Conservation (phyloP, 768 basidiomycete genomes). For the Coprinopsis cinerea region DNA sequence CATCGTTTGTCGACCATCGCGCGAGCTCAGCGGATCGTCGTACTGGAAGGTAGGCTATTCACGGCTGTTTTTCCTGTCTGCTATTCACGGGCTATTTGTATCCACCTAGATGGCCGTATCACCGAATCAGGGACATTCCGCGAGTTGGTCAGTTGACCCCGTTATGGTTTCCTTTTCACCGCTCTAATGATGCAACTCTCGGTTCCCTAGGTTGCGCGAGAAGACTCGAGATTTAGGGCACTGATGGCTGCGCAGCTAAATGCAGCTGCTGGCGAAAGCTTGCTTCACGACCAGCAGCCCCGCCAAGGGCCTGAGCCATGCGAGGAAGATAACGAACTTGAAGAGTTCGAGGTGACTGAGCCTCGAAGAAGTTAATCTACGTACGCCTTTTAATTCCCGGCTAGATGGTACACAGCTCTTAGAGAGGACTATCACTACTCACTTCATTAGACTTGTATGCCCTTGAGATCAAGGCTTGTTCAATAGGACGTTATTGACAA, state of each 20-base stretch:
- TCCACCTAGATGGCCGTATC: conserved; percentile 58
- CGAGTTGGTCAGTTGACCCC: conserved; percentile 51
- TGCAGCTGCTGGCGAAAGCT: conserved; percentile 33
- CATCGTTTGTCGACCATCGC: conserved; percentile 89
- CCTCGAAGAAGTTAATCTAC: too few species aligned
- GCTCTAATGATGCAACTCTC: not conserved
- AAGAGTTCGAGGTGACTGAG: conserved; percentile 9
- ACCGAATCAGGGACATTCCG: conserved; percentile 79
- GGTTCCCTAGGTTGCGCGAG: conserved; percentile 46
- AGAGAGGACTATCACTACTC: conserved; percentile 1
- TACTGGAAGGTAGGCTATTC: conserved; percentile 75
- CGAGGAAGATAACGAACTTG: conserved; percentile 13
- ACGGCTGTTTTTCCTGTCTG: not conserved
- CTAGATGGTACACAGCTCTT: not conserved
- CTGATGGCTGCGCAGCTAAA: conserved; percentile 88
- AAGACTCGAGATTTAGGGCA: conserved; percentile 73
- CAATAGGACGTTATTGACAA: not conserved
- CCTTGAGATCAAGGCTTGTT: not conserved
- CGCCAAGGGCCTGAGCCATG: conserved; percentile 2
- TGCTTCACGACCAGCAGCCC: conserved; percentile 13
- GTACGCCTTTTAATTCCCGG: conserved; percentile 3
- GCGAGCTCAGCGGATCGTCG: conserved; percentile 82
- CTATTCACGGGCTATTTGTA: not conserved
- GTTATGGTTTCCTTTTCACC: not conserved
- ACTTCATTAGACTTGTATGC: not conserved